phyloP scores from a whole-genome alignment of 2,329 filamentous ascomycete genomes.

The Aspergillus viridinutans region DNA sequence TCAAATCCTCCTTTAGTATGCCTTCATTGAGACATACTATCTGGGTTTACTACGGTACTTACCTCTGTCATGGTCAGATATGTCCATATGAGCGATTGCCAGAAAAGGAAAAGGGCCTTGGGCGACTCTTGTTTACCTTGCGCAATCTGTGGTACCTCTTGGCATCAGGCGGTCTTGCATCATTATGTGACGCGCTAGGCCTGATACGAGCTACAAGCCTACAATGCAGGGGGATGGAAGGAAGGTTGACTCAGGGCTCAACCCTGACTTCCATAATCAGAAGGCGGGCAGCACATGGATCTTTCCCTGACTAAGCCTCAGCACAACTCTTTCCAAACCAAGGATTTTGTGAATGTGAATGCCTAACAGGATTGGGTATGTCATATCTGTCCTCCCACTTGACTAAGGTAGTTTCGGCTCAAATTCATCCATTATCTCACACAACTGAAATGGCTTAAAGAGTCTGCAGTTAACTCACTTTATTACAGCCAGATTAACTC shows the following conservation, averaged over 20 bases:
- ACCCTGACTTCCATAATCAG: background rate
- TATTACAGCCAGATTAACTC: background rate
- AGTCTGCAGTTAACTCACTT: background rate
- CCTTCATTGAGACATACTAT: background rate
- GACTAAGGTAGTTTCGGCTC: background rate
- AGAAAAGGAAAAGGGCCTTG: conserved; percentile 14
- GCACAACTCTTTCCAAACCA: conserved; percentile 4
- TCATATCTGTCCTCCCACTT: conserved; percentile 17
- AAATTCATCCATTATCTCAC: background rate
- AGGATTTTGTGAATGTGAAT: conserved; percentile 12
- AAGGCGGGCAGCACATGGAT: background rate
- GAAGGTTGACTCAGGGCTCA: conserved; percentile 16
- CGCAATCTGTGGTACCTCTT: background rate
- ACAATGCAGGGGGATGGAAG: conserved; percentile 21
- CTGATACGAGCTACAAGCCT: conserved; percentile 20
- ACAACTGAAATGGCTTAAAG: background rate
- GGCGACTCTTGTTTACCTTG: background rate
- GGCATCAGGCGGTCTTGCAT: background rate
- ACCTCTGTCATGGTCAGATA: background rate
- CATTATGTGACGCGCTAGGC: conserved; percentile 15
- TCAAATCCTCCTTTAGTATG: background rate
- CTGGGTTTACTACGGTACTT: background rate
- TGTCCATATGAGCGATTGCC: background rate
- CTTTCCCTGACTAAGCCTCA: background rate
- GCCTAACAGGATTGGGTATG: conserved; percentile 20